Evolutionary conservation across 306 rosid species (phyloP), one percentile per base, ranked within the genome.

Genomic region (Quercus wislizeni): DNA sequence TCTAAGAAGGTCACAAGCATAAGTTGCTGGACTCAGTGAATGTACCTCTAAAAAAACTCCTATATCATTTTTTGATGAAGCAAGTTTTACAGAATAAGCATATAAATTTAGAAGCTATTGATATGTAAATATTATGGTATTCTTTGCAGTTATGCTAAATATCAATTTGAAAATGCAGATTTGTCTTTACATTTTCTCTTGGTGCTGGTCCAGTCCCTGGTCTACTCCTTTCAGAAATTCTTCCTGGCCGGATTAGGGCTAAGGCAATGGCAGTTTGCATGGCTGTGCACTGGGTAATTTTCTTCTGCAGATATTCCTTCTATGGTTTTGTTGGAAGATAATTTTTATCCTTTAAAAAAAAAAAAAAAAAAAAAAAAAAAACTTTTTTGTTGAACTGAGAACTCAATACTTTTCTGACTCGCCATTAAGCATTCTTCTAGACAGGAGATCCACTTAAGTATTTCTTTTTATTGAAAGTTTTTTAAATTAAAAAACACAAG

Each of bases 201-300:
- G 97, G 97, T 31, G 97, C 96, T 57, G 94, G 97, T 81, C 96
- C 96, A 19, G 94, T 91, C 75, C 97, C 97, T 56, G 63, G 94
- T 85, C 96, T 93, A 52, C 89, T 93, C 78, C 88, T 93, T 74
- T 91, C 96, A 62, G 97, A 93, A 83, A 87, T 91, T 64, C 84
- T 93, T 61, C 91, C 92, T 0, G 81, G 91, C 65, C 83, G 79
- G 76, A 91, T 93, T 79, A 85, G 96, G 77, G 96, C 92, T 15
- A 91, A 89, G 85, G 97, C 96, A 71, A 91, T 93, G 97, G 96
- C 96, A 71, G 80, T 93, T 76, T 91, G 97, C 87, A 86, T 93
- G 94, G 91, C 94, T 41, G 92, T 84, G 73, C 96, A 93, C 75
- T 93, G 96, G 96, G 97, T 89, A 84, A 89, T 56, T 79, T 14